phyloP scores from a whole-genome alignment of 2,329 filamentous ascomycete genomes.

The Monosporascus ibericus region DNA sequence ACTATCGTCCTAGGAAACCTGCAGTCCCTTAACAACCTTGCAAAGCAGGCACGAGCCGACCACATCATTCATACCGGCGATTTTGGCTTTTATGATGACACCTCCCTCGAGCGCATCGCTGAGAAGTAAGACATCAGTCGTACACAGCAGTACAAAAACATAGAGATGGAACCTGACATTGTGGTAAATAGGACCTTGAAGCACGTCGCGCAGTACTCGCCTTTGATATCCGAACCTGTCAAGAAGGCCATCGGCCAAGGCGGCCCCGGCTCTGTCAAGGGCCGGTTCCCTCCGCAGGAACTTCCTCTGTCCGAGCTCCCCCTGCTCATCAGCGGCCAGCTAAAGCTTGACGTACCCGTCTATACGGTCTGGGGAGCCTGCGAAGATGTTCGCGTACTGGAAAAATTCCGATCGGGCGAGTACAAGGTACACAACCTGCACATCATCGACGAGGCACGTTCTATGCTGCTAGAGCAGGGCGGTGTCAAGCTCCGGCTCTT shows the following conservation, averaged over 20 bases:
- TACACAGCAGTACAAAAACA: background rate
- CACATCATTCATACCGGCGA: constrained; percentile 99
- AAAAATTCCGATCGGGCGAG: constrained; percentile 95
- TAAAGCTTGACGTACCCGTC: constrained; percentile 91
- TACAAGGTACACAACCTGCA: constrained; percentile 97
- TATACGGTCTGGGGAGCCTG: constrained; percentile 99
- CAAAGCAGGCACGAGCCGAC: constrained; percentile 88
- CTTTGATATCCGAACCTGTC: constrained; percentile 73
- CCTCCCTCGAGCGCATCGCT: constrained; percentile 90
- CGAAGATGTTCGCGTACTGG: constrained; percentile 93
- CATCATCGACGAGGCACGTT: constrained; percentile 97
- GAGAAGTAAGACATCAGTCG: constrained; percentile 68
- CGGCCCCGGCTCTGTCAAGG: constrained; percentile 74
- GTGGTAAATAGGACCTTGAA: constrained; percentile 70
- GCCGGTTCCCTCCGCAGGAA: constrained; percentile 72
- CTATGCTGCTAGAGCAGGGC: constrained; percentile 87
- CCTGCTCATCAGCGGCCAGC: constrained; percentile 77
- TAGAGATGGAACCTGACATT: constrained; percentile 9
- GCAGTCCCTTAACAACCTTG: constrained; percentile 90
- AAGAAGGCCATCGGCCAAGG: constrained; percentile 62
- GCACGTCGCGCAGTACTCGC: constrained; percentile 97
- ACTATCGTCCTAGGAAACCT: constrained; percentile 65
- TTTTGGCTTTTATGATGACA: constrained; percentile 98
- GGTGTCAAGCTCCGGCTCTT: constrained; percentile 93
- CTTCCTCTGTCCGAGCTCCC: constrained; percentile 90